Conservation (phyloP, 345 rosid genomes). For the Brassica incana region DNA sequence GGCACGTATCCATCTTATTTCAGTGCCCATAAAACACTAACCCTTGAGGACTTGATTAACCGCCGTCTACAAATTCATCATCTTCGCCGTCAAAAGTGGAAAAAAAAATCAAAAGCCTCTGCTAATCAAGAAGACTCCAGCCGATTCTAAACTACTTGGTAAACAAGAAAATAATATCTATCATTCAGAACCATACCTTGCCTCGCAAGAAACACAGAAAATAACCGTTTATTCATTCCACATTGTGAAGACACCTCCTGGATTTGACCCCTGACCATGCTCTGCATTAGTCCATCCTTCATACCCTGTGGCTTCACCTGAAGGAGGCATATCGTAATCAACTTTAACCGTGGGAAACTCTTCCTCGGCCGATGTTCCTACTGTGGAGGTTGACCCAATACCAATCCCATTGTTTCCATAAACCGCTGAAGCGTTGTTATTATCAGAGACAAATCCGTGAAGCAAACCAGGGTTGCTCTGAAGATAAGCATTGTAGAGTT, state of each 20-base stretch:
- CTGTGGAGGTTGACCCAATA: slow-evolving; percentile 50
- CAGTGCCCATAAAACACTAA: slow-evolving; percentile 38
- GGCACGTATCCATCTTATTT: slow-evolving; percentile 15
- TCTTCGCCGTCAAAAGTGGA: slow-evolving; percentile 25
- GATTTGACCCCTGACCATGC: slow-evolving; percentile 70
- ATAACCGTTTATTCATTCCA: slow-evolving; percentile 64
- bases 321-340: slow-evolving; percentile 75
- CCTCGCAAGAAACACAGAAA: slow-evolving; percentile 13
- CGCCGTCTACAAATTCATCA: slow-evolving; percentile 32
- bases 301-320: slow-evolving; percentile 45
- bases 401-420: slow-evolving; percentile 63
- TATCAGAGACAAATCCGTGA: slow-evolving; percentile 60
- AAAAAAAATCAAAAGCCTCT: slow-evolving; percentile 23
- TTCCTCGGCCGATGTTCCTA: slow-evolving; percentile 52
- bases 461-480: slow-evolving; percentile 69
- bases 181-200: slow-evolving; percentile 24
- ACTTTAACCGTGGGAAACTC: slow-evolving; percentile 72
- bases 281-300: slow-evolving; percentile 74
- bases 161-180: slow-evolving; percentile 5
- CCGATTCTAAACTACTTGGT: slow-evolving; percentile 15
- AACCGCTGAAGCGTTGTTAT: slow-evolving; percentile 55
- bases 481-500: slow-evolving; percentile 64
- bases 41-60: slow-evolving; percentile 31
- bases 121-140: slow-evolving; percentile 26
- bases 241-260: slow-evolving; percentile 77